Evolutionary conservation across 2,329 filamentous ascomycete species (phyloP).

Genomic region (Aspergillus quadrilineatus): DNA sequence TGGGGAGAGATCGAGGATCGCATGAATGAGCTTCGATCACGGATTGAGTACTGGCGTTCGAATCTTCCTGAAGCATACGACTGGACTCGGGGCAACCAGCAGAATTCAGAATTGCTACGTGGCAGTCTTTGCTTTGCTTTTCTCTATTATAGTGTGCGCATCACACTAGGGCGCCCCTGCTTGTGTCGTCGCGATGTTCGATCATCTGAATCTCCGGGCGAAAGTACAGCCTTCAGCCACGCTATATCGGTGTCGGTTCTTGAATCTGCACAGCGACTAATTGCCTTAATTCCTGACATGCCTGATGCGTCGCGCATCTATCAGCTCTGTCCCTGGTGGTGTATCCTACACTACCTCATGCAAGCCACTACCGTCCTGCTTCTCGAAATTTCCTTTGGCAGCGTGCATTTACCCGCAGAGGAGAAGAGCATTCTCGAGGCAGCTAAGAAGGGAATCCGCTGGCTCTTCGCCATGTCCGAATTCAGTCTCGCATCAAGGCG

Average conservation of each 20-base stretch:
- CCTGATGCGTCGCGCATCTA: conserved; percentile 44
- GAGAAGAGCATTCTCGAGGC: conserved; percentile 37
- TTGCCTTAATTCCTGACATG: conserved; percentile 44
- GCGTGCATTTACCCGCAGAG: conserved; percentile 44
- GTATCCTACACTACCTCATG: conserved; percentile 47
- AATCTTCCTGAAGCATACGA: conserved; percentile 39
- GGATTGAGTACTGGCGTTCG: conserved; percentile 41
- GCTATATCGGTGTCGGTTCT: conserved; percentile 41
- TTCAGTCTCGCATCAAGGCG: conserved; percentile 40
- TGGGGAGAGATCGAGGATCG: conserved; percentile 44
- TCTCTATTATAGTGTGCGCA: conserved; percentile 45
- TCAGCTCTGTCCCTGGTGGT: conserved; percentile 46
- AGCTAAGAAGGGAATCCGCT: conserved; percentile 44
- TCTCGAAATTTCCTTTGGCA: conserved; percentile 47
- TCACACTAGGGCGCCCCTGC: conserved; percentile 47
- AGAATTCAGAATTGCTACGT: conserved; percentile 34
- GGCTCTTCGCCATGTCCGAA: conserved; percentile 44
- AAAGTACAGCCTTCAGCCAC: conserved; percentile 38
- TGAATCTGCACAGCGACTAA: conserved; percentile 38
- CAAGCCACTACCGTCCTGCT: conserved; percentile 46
- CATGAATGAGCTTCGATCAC: conserved; percentile 38
- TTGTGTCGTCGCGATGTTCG: conserved; percentile 46
- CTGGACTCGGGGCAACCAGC: conserved; percentile 35
- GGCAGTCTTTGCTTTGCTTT: conserved; percentile 44
- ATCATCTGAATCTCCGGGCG: conserved; percentile 21